Base-by-base conservation (phyloP, 345 rosid genomes). In the Arabidopsis arenosa region DNA sequence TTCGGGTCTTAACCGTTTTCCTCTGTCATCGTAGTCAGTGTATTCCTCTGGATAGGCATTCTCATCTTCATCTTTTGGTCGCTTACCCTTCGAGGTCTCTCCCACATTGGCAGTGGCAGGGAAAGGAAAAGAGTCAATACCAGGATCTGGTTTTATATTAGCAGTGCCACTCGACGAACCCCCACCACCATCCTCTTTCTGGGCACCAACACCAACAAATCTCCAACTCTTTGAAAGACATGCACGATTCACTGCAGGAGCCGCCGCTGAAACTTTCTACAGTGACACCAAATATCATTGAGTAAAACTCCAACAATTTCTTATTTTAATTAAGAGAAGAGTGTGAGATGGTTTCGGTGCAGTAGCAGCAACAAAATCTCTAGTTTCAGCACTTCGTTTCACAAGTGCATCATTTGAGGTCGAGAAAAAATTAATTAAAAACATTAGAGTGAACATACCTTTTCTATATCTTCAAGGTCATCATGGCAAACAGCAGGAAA, bases 1-100 rank as follows among this genome's bases (percentile, higher is more conserved):
- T 52, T 83, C 93, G n/a, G 79, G 86, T 82, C 82, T 90, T 66
- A 79, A 87, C 72, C 84, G 79, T 80, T 92, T 89, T 18, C 88
- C 96, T 81, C 80, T 80, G 53, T 54, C 81, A 57, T 60, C 81
- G 26, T 79, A 83, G 64, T 53, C 71, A 14, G 40, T 21, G 63
- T 14, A 17, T 18, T 68, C 76, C 55, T 64, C 77, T 65, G 73
- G 59, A 74, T 36, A 59, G 52, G 81, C 79, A 66, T 73, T 72
- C 8, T 49, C 63, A 67, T 72, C 45, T 79, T 86, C 92, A 76
- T 90, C 86, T 82, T 87, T 94, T 44, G 83, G 88, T 68, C 90
- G 84, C 81, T 92, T 94, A 68, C 92, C 89, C 73, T 75, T 82
- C 23, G 61, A 80, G 78, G 74, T 71, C 70, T 85, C 86, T 58